These are phyloP conservation scores for Hypocrella siamensis DNA, from an alignment of 2,329 filamentous ascomycete species.

Conservation along the genomic window DNA sequence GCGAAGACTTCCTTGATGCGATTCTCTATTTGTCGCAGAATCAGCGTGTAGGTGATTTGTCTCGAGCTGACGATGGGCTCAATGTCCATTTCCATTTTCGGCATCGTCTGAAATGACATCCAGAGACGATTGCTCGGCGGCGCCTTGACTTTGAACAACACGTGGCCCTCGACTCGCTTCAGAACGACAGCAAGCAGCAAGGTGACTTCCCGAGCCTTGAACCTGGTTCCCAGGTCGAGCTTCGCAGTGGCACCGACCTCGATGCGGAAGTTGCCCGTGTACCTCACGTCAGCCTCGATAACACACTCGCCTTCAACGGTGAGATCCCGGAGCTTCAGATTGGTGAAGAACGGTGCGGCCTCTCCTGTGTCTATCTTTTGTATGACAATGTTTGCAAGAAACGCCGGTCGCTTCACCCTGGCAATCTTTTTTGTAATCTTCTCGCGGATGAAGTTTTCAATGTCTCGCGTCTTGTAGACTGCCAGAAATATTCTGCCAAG, in stretches of 20 bases:
- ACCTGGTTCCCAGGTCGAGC: conserved; percentile 74
- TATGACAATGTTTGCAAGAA: conserved; percentile 73
- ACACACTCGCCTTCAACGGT: conserved; percentile 84
- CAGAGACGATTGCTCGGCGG: conserved; percentile 93
- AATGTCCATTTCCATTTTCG: conserved; percentile 84
- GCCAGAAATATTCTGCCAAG: conserved; percentile 79
- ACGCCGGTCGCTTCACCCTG: conserved; percentile 78
- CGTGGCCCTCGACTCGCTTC: conserved; percentile 72
- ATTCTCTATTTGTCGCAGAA: conserved; percentile 85
- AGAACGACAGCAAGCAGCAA: conserved; percentile 74
- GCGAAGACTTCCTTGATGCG: conserved; percentile 86
- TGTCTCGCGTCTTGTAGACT: conserved; percentile 67
- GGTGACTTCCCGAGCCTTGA: conserved; percentile 83
- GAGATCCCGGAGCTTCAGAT: conserved; percentile 73
- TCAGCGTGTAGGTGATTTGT: conserved; percentile 88
- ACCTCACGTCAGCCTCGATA: conserved; percentile 74
- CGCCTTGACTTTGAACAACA: conserved; percentile 77
- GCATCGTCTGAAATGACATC: conserved; percentile 88
- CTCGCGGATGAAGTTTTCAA: conserved; percentile 63
- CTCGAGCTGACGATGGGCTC: conserved; percentile 90
- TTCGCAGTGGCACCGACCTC: conserved; percentile 87
- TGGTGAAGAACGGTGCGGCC: conserved; percentile 75
- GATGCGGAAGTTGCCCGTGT: conserved; percentile 76
- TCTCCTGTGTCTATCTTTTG: conserved; percentile 76
- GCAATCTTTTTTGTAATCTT: conserved; percentile 96